A percentile compares a stretch with the other conserved stretches of the same genome.
phyloP scores from a whole-genome alignment of 352 stramenopile genomes.

The Aphanomyces euteiches region DNA sequence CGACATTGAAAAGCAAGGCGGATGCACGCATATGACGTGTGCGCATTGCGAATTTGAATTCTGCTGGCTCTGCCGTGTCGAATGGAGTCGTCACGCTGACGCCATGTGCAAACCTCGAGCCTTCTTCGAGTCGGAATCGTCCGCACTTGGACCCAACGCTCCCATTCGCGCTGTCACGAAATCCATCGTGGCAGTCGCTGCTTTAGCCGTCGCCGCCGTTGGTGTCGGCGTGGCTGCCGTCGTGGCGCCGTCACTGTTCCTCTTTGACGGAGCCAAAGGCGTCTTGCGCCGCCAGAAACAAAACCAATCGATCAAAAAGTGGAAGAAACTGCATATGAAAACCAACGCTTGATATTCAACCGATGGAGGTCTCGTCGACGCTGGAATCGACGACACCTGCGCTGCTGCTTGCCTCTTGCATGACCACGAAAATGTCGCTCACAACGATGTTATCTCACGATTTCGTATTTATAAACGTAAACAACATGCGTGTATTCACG shows the following conservation, averaged over 20 bases:
- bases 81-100: constrained; percentile 64
- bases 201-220: constrained; percentile 46
- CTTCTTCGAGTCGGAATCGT: constrained; percentile 63
- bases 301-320: constrained; percentile 17
- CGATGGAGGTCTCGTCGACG: too few relatives aligned
- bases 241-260: constrained; percentile 57
- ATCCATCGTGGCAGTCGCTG: constrained; percentile 48
- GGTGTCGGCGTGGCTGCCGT: constrained; percentile 60
- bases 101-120: constrained; percentile 61
- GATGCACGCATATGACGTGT: constrained; percentile 34
- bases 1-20: constrained; percentile 67
- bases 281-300: constrained; percentile 25
- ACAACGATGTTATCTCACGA: too few relatives aligned
- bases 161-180: constrained; percentile 70
- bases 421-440: too few relatives aligned
- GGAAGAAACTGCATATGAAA: constrained; percentile 4
- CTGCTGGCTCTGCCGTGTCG: constrained; percentile 32
- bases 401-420: too few relatives aligned
- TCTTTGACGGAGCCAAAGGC: constrained; percentile 45
- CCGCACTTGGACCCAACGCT: constrained; percentile 50
- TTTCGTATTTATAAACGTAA: too few relatives aligned
- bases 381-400: too few relatives aligned
- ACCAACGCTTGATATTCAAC: not conserved
- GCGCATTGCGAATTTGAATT: constrained; percentile 21
- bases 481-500: too few relatives aligned